Evolutionary conservation across 495 filamentous ascomycete species (phyloP).

Genomic region (Hypomontagnella monticulosa): DNA sequence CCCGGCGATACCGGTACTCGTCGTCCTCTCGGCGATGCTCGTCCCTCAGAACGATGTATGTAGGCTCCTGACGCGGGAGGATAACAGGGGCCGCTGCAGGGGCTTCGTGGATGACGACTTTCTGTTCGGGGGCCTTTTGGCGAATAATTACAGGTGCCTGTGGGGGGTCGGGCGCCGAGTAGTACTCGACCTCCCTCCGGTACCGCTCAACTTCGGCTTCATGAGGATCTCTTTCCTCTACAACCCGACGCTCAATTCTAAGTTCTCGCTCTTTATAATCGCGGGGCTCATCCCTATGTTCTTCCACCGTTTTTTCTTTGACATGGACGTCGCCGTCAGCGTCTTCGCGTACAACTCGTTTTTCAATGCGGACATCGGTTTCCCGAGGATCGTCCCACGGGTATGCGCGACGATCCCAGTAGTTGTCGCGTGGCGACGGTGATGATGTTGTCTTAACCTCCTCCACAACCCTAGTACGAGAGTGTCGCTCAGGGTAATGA

Average conservation of each 20-base stretch:
- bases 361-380: constrained; percentile 56
- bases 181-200: constrained; percentile 75
- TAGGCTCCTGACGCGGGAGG: constrained; percentile 69
- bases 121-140: constrained; percentile 67
- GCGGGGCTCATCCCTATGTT: constrained; percentile 38
- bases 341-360: constrained; percentile 54
- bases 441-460: constrained; percentile 51
- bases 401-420: constrained; percentile 51
- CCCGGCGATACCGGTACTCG: constrained; percentile 68
- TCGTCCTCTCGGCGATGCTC: constrained; percentile 65
- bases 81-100: constrained; percentile 72
- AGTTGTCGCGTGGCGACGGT: constrained; percentile 46
- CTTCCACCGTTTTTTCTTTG: constrained; percentile 42
- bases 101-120: constrained; percentile 78
- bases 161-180: constrained; percentile 62
- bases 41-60: constrained; percentile 74
- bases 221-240: constrained; percentile 55
- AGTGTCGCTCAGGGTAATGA: constrained; percentile 45
- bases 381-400: constrained; percentile 52
- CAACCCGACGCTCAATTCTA: constrained; percentile 55
- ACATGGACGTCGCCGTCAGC: constrained; percentile 40
- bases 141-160: constrained; percentile 74
- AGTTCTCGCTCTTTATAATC: constrained; percentile 55
- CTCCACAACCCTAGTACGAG: constrained; percentile 49
- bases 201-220: constrained; percentile 68